Conservation (phyloP, 345 rosid genomes). For the Salix viminalis region DNA sequence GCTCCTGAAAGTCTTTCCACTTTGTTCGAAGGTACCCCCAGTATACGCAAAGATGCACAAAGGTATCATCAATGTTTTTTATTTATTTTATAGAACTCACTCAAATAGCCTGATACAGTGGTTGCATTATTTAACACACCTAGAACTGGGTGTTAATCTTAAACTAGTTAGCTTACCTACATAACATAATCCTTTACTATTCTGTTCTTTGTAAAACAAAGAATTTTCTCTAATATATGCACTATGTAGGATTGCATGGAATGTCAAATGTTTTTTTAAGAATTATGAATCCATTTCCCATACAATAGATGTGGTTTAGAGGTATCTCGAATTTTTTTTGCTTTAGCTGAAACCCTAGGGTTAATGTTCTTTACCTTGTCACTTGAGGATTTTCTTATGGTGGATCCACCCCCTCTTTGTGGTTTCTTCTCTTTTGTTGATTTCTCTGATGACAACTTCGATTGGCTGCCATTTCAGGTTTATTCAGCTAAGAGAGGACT, state of each 20-base stretch:
- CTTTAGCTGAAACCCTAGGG: background rate
- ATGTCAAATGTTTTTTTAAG: background rate
- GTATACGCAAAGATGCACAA: constrained; percentile 87
- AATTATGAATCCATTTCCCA: background rate
- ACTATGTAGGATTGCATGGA: background rate
- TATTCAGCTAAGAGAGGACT: constrained; percentile 92
- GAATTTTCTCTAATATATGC: background rate
- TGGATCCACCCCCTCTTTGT: background rate
- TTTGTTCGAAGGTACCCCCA: constrained; percentile 91
- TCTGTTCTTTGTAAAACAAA: background rate
- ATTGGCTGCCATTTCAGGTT: constrained; percentile 48
- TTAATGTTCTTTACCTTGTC: background rate
- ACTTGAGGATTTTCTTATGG: background rate
- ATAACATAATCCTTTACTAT: background rate
- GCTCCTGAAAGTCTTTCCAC: constrained; percentile 95
- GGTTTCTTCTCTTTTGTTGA: background rate
- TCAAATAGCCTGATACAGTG: background rate
- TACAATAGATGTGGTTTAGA: background rate
- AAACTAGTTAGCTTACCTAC: background rate
- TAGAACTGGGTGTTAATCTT: background rate
- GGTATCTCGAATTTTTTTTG: background rate
- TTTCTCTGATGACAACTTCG: background rate
- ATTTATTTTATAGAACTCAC: background rate
- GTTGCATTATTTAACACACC: background rate
- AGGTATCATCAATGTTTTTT: constrained; percentile 40